Evolutionary conservation across 2,329 filamentous ascomycete species (phyloP).

Genomic region (Phaeophleospora eucalypticola): DNA sequence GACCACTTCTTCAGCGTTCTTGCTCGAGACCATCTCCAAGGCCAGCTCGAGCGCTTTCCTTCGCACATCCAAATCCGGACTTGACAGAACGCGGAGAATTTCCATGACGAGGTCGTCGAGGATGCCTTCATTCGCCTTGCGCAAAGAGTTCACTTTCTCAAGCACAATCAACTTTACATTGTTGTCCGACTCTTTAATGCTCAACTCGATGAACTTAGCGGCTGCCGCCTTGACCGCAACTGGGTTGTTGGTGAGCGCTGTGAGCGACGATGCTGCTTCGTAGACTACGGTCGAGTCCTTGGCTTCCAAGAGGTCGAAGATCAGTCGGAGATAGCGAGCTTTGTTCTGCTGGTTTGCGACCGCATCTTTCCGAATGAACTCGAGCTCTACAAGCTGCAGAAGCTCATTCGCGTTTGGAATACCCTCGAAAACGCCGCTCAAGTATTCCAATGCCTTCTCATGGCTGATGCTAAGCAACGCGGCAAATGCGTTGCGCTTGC

Average conservation of each 20-base stretch:
- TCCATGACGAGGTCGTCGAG: slow-evolving; percentile 96
- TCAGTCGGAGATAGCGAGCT: slow-evolving; percentile 86
- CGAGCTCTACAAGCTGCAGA: slow-evolving; percentile 85
- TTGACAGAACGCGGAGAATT: slow-evolving; percentile 88
- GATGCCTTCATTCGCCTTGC: slow-evolving; percentile 83
- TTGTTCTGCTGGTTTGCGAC: slow-evolving; percentile 92
- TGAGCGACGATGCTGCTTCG: slow-evolving; percentile 92
- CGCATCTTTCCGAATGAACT: slow-evolving; percentile 98
- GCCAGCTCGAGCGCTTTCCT: slow-evolving; percentile 86
- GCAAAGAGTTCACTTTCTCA: slow-evolving; percentile 83
- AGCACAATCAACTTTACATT: slow-evolving; percentile 98
- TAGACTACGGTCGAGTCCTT: slow-evolving; percentile 93
- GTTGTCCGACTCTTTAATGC: slow-evolving; percentile 97
- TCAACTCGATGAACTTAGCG: slow-evolving; percentile 91
- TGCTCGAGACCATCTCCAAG: slow-evolving; percentile 96
- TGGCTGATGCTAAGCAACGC: slow-evolving; percentile 88
- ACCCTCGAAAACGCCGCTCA: slow-evolving; percentile 85
- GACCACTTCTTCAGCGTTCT: slow-evolving; percentile 97
- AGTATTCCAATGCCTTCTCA: slow-evolving; percentile 82
- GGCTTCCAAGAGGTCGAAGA: slow-evolving; percentile 94
- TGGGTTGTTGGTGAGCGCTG: slow-evolving; percentile 88
- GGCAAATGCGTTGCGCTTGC: slow-evolving; percentile 96
- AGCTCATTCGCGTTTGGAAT: slow-evolving; percentile 93
- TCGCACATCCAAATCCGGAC: slow-evolving; percentile 91
- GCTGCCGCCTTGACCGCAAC: slow-evolving; percentile 97